Base-by-base conservation (phyloP, 495 filamentous ascomycete genomes). In the Neurospora sublineolata region DNA sequence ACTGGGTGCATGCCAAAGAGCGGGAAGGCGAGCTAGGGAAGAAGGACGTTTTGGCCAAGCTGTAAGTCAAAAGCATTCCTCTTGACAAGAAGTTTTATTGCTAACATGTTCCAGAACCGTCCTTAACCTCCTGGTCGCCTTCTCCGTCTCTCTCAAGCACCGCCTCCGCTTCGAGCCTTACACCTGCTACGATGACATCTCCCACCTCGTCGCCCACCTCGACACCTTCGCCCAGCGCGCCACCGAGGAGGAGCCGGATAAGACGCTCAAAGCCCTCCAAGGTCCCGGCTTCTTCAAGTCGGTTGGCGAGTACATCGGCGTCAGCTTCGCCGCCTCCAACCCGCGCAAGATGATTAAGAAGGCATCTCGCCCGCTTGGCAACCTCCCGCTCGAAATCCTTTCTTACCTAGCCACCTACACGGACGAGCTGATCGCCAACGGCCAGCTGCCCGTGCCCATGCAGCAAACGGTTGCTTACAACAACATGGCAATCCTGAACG, bases 81-180 rank as follows among this genome's bases (percentile, higher is more conserved):
- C 39, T 12, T 27, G n/a, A n/a, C n/a, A n/a, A 36, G 0, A 38
- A 60, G 18, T 30, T 20, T 12, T 68, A 69, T 77, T 68, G 5
- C 41, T 69, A 67, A 72, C 38, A 60, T n/a, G 37, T 27, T 9
- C 64, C 73, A 89, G 88, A 52, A 89, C 92, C 2, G 91, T 89
- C 3, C 87, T 95, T 78, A 95, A 96, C 79, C 87, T 97, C 44
- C 85, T 95, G 72, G 85, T 93, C 20, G 92, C 92, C 3, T 97
- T 91, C 77, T 85, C 90, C 38, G 85, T 92, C 9, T 80, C 93
- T 1, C 84, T 94, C 68, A 96, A 94, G 78, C 93, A 94, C 82
- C 90, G 89, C 77, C 87, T 97, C n/a, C 92, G 93, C 33, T 94
- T 94, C 77, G 93, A 97, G 76, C 92, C 93, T 0, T 93, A 92